Evolutionary conservation across 2,329 filamentous ascomycete genomes (phyloP).

Genomic region (Dryadomyces quercivorus): DNA sequence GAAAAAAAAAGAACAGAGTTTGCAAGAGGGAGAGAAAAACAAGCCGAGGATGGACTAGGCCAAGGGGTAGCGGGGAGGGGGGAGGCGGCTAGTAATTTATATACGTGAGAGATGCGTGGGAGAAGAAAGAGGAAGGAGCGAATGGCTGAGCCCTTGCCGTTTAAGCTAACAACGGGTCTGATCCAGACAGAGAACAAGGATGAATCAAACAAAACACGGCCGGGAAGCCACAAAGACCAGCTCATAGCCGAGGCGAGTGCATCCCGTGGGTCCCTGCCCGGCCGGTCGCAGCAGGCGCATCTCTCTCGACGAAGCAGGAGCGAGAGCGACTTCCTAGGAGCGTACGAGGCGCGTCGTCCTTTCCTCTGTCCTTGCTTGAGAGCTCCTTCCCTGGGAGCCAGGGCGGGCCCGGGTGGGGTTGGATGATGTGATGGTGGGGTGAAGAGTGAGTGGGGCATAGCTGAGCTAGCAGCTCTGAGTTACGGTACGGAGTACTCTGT

Average conservation of each 20-base stretch:
- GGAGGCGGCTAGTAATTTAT: conserved; percentile 1
- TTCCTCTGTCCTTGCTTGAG: neutral
- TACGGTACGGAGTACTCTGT: neutral
- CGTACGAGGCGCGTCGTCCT: no score
- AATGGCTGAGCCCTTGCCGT: no score
- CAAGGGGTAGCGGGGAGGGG: neutral
- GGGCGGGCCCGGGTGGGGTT: neutral
- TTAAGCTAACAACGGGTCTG: neutral
- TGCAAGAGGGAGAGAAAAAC: neutral
- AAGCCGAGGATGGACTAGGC: neutral
- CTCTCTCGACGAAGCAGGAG: no score
- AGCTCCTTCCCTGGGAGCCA: neutral
- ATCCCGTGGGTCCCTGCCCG: neutral
- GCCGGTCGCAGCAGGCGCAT: no score
- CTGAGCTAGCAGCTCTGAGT: neutral
- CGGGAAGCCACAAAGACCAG: neutral
- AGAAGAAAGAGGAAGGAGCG: no score
- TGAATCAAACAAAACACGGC: conserved; percentile 1
- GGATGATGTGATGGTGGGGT: conserved; percentile 5
- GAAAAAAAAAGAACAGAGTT: neutral
- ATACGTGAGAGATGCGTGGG: neutral
- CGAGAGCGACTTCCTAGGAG: no score
- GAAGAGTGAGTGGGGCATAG: conserved; percentile 1
- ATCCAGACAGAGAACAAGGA: neutral
- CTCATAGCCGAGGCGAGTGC: neutral